Conservation (phyloP, 805 yeast species). For the Cyberlindnera bimundalis region DNA sequence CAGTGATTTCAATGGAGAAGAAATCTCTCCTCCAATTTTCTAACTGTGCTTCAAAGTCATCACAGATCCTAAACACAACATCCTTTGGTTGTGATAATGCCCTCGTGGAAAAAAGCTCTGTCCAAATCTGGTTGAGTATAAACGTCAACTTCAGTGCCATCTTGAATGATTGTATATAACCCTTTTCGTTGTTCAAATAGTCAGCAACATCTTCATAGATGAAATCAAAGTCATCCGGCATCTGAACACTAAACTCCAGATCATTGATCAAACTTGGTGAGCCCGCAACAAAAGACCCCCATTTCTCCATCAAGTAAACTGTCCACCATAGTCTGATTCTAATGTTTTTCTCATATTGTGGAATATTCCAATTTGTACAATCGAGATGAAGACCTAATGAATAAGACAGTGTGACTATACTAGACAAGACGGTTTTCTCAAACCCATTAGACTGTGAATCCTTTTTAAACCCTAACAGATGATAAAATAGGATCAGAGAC, state of each 20-base stretch:
- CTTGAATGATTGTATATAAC: conserved; percentile 3
- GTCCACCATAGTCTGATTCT: conserved; percentile 80
- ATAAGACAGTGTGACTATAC: conserved; percentile 8
- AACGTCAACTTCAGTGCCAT: conserved; percentile 8
- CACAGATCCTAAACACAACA: neutral
- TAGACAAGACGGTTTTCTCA: conserved; percentile 10
- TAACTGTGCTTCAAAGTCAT: conserved; percentile 1
- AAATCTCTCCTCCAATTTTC: conserved; percentile 4
- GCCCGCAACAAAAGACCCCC: conserved; percentile 12
- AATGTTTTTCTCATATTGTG: conserved; percentile 10
- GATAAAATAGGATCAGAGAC: conserved; percentile 12
- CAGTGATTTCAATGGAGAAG: neutral
- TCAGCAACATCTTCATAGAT: conserved; percentile 9
- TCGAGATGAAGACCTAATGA: conserved; percentile 13
- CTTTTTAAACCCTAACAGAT: conserved; percentile 12
- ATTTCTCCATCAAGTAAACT: conserved; percentile 67
- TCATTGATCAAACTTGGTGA: conserved; percentile 11
- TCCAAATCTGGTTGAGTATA: conserved; percentile 8
- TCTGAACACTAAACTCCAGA: conserved; percentile 6
- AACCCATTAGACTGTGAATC: conserved; percentile 14
- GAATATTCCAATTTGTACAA: conserved; percentile 14
- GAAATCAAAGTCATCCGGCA: conserved; percentile 4
- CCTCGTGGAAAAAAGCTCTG: conserved; percentile 5
- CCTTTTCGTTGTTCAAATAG: conserved; percentile 6
- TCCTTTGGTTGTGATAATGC: conserved; percentile 1